A percentile compares a stretch with the other conserved stretches of the same genome.
Conservation (phyloP, 306 rosid species). For the Styphnolobium japonicum region DNA sequence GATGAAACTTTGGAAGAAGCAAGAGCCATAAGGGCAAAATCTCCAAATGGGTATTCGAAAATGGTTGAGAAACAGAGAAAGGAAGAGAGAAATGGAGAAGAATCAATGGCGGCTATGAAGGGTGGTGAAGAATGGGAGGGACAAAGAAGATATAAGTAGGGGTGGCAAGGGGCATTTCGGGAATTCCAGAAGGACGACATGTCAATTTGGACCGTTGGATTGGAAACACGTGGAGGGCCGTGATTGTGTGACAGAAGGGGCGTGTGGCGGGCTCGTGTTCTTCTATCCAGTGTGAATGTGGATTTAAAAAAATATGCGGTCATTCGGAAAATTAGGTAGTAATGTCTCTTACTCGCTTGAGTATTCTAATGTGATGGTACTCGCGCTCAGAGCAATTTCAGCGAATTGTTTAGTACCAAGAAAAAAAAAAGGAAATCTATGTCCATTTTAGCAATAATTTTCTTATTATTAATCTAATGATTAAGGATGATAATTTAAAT, state of each 20-base stretch:
- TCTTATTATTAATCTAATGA: no score
- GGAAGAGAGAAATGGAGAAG: not conserved
- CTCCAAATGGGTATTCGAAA: not conserved
- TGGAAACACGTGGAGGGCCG: not conserved
- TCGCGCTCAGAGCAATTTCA: not conserved
- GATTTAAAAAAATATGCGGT: not conserved
- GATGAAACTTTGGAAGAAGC: constrained; percentile 30
- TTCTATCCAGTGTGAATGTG: not conserved
- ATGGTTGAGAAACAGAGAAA: not conserved
- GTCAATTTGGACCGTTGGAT: constrained; percentile 35
- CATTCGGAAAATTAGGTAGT: not conserved
- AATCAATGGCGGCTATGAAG: not conserved
- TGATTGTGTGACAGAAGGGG: constrained; percentile 22
- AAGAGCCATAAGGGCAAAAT: constrained; percentile 31
- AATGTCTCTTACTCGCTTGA: not conserved
- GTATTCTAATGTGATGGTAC: not conserved
- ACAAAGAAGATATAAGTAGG: not conserved
- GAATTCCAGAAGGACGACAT: not conserved
- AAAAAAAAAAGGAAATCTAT: no score
- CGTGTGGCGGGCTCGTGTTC: constrained; percentile 71
- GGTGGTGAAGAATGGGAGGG: not conserved
- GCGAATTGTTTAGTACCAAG: no score
- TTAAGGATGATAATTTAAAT: no score
- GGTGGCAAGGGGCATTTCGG: constrained; percentile 2
- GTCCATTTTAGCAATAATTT: no score